phyloP scores from a whole-genome alignment of 2,329 filamentous ascomycete genomes.

The Paraphaeosphaeria minitans region DNA sequence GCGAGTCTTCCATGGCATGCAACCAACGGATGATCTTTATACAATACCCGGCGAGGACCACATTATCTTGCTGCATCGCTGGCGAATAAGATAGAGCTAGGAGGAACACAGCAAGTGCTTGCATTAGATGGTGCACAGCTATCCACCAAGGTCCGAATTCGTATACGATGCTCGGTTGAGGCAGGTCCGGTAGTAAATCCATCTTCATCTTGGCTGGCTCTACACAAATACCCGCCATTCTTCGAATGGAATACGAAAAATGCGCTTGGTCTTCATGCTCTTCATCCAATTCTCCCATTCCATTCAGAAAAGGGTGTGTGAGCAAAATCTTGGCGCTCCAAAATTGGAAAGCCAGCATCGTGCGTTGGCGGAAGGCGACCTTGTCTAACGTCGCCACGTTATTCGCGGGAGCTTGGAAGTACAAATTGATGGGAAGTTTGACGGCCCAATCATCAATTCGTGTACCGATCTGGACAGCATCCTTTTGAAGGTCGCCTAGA shows the following conservation, averaged over 20 bases:
- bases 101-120: conserved; percentile 47
- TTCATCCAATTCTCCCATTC: conserved; percentile 25
- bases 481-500: conserved; percentile 40
- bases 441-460: conserved; percentile 44
- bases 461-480: conserved; percentile 37
- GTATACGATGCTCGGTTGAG: conserved; percentile 36
- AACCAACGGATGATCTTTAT: conserved; percentile 45
- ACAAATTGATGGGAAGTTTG: conserved; percentile 36
- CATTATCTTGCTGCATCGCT: conserved; percentile 25
- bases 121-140: conserved; percentile 48
- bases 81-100: conserved; percentile 43
- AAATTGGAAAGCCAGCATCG: conserved; percentile 41
- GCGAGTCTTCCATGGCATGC: conserved; percentile 36
- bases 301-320: conserved; percentile 45
- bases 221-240: conserved; percentile 44
- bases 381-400: neutral
- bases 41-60: conserved; percentile 28
- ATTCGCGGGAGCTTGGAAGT: conserved; percentile 26
- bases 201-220: conserved; percentile 43
- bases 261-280: conserved; percentile 23
- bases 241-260: no score
- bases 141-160: conserved; percentile 50
- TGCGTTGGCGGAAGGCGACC: conserved; percentile 30
- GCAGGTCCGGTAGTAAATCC: conserved; percentile 43
- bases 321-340: conserved; percentile 48